Conservation (phyloP, 2,329 filamentous ascomycete species). For the Arachnomyces sp. region DNA sequence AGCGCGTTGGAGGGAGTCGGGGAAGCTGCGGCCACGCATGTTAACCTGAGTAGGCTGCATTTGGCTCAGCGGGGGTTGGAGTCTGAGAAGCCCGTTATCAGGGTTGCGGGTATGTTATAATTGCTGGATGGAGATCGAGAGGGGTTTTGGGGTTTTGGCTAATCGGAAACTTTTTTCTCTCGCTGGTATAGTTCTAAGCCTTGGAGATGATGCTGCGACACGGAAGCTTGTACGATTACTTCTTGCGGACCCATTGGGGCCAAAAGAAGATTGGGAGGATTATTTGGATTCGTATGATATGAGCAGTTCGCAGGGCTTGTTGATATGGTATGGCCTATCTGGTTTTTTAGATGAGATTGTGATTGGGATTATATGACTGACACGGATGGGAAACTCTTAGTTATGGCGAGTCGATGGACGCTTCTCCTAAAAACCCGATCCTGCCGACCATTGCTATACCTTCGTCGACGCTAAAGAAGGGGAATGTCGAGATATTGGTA, state of each 20-base stretch:
- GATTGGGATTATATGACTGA: neutral
- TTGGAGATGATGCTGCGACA: conserved; percentile 44
- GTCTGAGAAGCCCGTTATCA: conserved; percentile 44
- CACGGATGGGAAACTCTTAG: conserved; percentile 24
- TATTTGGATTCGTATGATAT: conserved; percentile 47
- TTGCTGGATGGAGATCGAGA: neutral
- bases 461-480: conserved; percentile 47
- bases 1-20: conserved; percentile 46
- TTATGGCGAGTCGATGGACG: conserved; percentile 47
- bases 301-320: conserved; percentile 47
- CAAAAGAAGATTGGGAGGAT: conserved; percentile 60
- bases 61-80: conserved; percentile 53
- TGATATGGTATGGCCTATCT: conserved; percentile 49
- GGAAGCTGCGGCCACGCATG: conserved; percentile 46
- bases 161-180: conserved; percentile 2
- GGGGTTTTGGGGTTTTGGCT: neutral
- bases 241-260: conserved; percentile 61
- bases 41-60: conserved; percentile 53
- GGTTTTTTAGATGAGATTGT: conserved; percentile 47
- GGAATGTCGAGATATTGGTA: conserved; percentile 55
- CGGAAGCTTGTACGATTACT: conserved; percentile 59
- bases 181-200: conserved; percentile 40
- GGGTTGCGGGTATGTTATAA: conserved; percentile 44
- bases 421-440: conserved; percentile 41
- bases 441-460: conserved; percentile 50